Conservation (phyloP, 2,329 filamentous ascomycete genomes). For the Tetracladium maxilliforme region DNA sequence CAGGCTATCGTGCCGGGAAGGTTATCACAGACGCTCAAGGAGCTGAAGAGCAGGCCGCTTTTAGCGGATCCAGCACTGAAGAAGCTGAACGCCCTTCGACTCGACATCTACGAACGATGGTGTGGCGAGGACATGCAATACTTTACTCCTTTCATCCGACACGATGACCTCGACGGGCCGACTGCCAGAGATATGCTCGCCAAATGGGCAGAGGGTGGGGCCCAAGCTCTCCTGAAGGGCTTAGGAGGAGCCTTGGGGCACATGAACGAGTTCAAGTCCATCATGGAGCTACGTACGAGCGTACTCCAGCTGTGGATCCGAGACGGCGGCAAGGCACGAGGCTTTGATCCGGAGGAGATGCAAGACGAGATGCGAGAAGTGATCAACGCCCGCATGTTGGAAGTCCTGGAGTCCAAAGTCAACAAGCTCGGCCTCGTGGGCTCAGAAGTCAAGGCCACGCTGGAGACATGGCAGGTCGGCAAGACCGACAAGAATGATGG, state of each 20-base stretch:
- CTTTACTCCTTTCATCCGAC: slow-evolving; percentile 76
- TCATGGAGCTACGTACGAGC: slow-evolving; percentile 54
- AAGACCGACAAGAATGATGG: slow-evolving; percentile 32
- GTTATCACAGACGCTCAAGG: slow-evolving; percentile 52
- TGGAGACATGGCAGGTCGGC: slow-evolving; percentile 44
- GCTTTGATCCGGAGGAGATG: slow-evolving; percentile 53
- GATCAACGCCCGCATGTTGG: slow-evolving; percentile 53
- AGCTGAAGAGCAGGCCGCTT: slow-evolving; percentile 55
- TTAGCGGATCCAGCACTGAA: slow-evolving; percentile 57
- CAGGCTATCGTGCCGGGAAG: slow-evolving; percentile 61
- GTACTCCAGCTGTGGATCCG: slow-evolving; percentile 65
- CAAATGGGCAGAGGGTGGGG: slow-evolving; percentile 47
- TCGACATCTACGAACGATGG: slow-evolving; percentile 70
- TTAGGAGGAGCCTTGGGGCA: slow-evolving; percentile 42
- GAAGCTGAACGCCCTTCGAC: slow-evolving; percentile 51
- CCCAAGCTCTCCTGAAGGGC: slow-evolving; percentile 43
- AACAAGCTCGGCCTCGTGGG: slow-evolving; percentile 50
- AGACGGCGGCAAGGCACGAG: slow-evolving; percentile 46
- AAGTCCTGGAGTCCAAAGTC: slow-evolving; percentile 48
- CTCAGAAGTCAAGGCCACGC: slow-evolving; percentile 42
- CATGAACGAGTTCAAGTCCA: slow-evolving; percentile 50
- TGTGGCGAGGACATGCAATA: slow-evolving; percentile 69
- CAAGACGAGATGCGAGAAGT: slow-evolving; percentile 52
- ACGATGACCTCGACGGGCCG: slow-evolving; percentile 55
- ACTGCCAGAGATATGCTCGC: slow-evolving; percentile 46